Evolutionary conservation across 495 filamentous ascomycete species (phyloP).

Genomic region (Trichoderma gamsii): DNA sequence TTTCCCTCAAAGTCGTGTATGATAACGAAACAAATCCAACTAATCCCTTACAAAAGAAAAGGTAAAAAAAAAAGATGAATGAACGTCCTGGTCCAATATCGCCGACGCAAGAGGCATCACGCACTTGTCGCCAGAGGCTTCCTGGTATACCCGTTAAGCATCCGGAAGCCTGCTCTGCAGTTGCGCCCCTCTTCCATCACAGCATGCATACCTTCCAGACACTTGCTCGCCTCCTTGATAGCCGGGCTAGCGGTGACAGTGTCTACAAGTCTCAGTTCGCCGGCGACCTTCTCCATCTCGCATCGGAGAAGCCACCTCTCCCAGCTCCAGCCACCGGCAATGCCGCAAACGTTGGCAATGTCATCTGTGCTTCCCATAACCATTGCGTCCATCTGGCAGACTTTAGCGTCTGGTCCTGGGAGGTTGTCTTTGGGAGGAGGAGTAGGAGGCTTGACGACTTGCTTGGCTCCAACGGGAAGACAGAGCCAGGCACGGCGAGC

Average conservation of each 20-base stretch:
- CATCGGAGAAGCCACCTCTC: conserved; percentile 91
- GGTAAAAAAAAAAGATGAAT: not conserved
- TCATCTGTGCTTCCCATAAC: conserved; percentile 66
- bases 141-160: conserved; percentile 79
- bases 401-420: conserved; percentile 33
- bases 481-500: conserved; percentile 87
- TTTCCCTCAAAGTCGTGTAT: not conserved
- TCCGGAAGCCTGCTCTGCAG: conserved; percentile 76
- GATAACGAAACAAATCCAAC: not conserved
- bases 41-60: not conserved
- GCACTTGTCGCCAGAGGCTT: conserved; percentile 51
- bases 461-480: conserved; percentile 72
- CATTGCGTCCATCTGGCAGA: conserved; percentile 58
- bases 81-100: not conserved
- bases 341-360: conserved; percentile 66
- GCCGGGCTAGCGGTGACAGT: conserved; percentile 39
- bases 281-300: conserved; percentile 73
- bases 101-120: not conserved
- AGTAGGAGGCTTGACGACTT: conserved; percentile 32
- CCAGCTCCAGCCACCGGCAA: conserved; percentile 89
- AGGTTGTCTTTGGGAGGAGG: conserved; percentile 27
- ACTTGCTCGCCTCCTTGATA: conserved; percentile 44
- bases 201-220: conserved; percentile 68
- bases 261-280: conserved; percentile 50
- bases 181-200: conserved; percentile 80